Conservation (phyloP, 2,329 filamentous ascomycete species). For the Rhynchosporium graminicola region DNA sequence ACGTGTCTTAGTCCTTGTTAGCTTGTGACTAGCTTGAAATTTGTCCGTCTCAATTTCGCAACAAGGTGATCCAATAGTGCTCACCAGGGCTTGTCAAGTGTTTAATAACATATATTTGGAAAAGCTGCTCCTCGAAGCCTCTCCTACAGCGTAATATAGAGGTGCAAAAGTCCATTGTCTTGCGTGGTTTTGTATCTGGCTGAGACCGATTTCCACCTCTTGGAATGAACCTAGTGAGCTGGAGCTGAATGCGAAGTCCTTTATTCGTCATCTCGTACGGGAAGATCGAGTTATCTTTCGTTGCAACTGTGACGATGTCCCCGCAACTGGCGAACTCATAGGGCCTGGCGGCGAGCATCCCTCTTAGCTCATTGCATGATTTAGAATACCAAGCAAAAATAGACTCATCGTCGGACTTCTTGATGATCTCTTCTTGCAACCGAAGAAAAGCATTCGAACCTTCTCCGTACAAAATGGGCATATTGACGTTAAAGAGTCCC, state of each 20-base stretch:
- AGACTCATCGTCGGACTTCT: constrained; percentile 14
- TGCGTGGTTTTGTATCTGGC: no score
- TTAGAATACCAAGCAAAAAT: not conserved
- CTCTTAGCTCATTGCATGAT: not conserved
- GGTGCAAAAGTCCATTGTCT: no score
- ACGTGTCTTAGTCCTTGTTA: no score
- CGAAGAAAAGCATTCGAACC: constrained; percentile 41
- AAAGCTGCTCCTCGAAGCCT: no score
- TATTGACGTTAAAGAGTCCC: constrained; percentile 42
- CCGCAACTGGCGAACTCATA: not conserved
- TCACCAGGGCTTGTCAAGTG: no score
- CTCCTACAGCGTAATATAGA: no score
- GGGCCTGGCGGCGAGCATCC: not conserved
- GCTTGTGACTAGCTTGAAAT: no score
- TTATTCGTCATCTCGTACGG: not conserved
- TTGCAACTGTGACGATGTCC: not conserved
- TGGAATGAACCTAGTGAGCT: no score
- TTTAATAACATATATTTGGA: no score
- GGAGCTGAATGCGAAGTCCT: not conserved
- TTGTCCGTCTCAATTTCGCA: no score
- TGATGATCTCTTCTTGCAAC: constrained; percentile 42
- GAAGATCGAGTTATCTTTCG: not conserved
- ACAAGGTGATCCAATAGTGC: no score
- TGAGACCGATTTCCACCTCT: no score
- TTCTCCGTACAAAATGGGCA: constrained; percentile 44